Evolutionary conservation across 2,329 filamentous ascomycete species (phyloP), one percentile per base, ranked within the genome.

Genomic region (Dryadomyces sulphureus): DNA sequence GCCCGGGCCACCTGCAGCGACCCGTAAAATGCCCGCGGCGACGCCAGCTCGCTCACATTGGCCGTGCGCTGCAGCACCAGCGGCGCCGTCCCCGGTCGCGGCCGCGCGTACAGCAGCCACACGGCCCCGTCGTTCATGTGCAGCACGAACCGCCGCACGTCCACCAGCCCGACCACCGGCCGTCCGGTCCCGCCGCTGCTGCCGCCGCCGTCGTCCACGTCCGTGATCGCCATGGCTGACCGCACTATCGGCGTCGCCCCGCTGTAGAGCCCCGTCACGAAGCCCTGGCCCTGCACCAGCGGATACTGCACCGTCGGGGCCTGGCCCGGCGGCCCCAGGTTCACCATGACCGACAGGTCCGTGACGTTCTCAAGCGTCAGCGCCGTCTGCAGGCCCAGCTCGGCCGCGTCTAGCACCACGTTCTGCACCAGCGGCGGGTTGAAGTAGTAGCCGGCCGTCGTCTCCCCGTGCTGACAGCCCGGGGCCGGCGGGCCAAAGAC

Each of bases 251-350:
- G 90, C 7, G 77, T 79, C 0, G 77, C 70, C 25, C 78, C 77
- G 45, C 69, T 70, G 62, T 89, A 96, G 17, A 83, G 61, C 0
- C 72, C 89, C 5, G 89, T 95, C 17, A 94, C 69, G 55, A 88
- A 94, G 0, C 77, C 81, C 78, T 93, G 92, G 11, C 92, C 92
- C 58, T 96, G 90, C 0, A 94, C 78, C 7, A 95, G 59, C 0
- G 89, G 88, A 52, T 94, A 87, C 0, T 76, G 81, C 19, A 96
- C 72, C 1, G 73, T 68, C 0, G 81, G 73, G 1, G 67, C 60
- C 3, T 66, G 66, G n/a, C 61, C 30, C 20, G 9, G 65, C 3
- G 71, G 68, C 43, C 66, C 72, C 27, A 96, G 67, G 39, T 84
- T 81, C 40, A 87, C 77, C 51, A 86, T 78, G 14, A 65, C 73